Base-by-base conservation (phyloP, 1,284 basidiomycete species). In the Pascua guehoae region DNA sequence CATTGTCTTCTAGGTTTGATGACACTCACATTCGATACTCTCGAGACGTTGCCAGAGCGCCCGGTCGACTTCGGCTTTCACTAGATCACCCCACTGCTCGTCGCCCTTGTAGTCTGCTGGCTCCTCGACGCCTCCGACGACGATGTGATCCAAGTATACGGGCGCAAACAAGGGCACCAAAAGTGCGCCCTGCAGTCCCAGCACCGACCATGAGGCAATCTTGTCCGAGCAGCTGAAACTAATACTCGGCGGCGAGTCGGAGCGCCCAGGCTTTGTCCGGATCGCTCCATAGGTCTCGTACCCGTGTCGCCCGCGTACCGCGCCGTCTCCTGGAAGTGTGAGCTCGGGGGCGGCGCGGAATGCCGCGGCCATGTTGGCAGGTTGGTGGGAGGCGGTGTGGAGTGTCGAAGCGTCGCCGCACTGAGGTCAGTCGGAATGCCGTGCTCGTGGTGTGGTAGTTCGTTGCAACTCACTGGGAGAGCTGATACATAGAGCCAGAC, bases 161-260 rank as follows among this genome's bases (percentile, higher is more conserved):
- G 88, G 87, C 2, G 72, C 61, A 15, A 90, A 73, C 24, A 88
- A 71, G 1, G 68, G 71, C 0, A 85, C 82, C 1, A 83, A 81
- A 46, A 94, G 75, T 0, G 87, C 86, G 4, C 92, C 92, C 70
- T 93, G 91, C n/a, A 93, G 79, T 0, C 92, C 92, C 2, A 91
- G 75, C 0, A 87, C 83, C 60, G 80, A 83, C 89, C 90, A 96
- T 1, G 81, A 75, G 0, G 89, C 89, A 45, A 96, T 86, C 76
- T 96, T 96, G 75, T 96, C 92, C 63, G 88, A 90, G 74, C 92
- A 95, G 0, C 88, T 88, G 84, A 94, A 88, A 63, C 83, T 90
- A 1, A 83, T 74, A 1, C 91, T 89, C 0, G 86, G 84, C 0
- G 86, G 86, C 0, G 89, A 87, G 70, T 95, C 92, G 0, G 88